phyloP scores from a whole-genome alignment of 768 basidiomycete species.

The Leccinum uliginosum region DNA sequence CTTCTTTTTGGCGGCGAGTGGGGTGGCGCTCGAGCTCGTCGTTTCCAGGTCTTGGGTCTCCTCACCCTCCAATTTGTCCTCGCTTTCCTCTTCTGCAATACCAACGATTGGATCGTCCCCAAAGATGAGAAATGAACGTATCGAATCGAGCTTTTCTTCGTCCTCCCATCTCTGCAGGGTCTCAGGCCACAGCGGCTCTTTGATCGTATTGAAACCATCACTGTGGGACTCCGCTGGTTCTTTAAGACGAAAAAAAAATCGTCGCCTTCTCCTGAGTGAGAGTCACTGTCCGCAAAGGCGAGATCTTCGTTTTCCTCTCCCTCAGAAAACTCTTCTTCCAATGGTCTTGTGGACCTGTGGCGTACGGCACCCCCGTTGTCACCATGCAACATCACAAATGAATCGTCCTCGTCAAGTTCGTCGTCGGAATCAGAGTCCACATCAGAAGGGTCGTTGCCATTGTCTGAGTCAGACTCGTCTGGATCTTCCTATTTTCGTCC shows the following conservation, averaged over 20 bases:
- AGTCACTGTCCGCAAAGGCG: slow-evolving; percentile 76
- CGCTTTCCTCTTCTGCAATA: slow-evolving; percentile 38
- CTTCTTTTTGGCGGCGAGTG: slow-evolving; percentile 85
- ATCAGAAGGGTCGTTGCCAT: neutral
- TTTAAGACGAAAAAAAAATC: slow-evolving; percentile 73
- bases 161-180: slow-evolving; percentile 75
- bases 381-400: neutral
- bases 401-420: neutral
- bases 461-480: neutral
- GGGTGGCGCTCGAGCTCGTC: slow-evolving; percentile 41
- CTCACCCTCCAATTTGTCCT: slow-evolving; percentile 35
- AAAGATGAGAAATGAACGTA: slow-evolving; percentile 88
- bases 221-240: slow-evolving; percentile 34
- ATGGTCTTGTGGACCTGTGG: slow-evolving; percentile 38
- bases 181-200: slow-evolving; percentile 49
- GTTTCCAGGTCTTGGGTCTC: slow-evolving; percentile 30
- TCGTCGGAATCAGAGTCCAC: slow-evolving; percentile 1
- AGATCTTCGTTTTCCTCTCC: slow-evolving; percentile 40
- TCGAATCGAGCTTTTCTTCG: slow-evolving; percentile 79
- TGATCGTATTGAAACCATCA: slow-evolving; percentile 64
- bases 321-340: slow-evolving; percentile 32
- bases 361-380: slow-evolving; percentile 50
- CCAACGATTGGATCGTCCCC: slow-evolving; percentile 41
- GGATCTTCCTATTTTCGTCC: slow-evolving; percentile 17
- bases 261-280: slow-evolving; percentile 56